These are phyloP conservation scores for Akanthomyces muscarius DNA, from an alignment of 2,329 filamentous ascomycete genomes.

Conservation along the genomic window DNA sequence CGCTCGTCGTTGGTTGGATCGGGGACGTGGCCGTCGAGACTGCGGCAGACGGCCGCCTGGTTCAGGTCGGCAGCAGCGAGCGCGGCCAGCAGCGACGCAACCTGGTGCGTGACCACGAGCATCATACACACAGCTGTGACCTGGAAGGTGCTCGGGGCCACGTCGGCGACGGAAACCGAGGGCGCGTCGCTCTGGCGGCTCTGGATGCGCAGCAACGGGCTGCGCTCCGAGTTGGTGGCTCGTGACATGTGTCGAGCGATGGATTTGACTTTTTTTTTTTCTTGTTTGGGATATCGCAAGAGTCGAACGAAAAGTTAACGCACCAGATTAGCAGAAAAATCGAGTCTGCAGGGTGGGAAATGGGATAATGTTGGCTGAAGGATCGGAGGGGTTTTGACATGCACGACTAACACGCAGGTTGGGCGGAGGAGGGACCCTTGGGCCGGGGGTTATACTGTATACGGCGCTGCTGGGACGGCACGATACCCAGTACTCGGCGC, in stretches of 20 bases:
- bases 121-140: background rate
- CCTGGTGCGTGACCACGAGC: background rate
- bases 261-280: background rate
- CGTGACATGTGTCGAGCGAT: background rate
- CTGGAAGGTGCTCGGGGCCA: background rate
- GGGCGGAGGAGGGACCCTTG: no score
- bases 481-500: no score
- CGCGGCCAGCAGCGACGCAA: background rate
- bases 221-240: slow-evolving; percentile 12
- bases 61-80: background rate
- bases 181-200: slow-evolving; percentile 5
- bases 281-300: background rate
- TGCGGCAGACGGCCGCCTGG: background rate
- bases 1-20: background rate
- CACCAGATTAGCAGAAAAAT: no score
- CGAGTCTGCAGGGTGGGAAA: no score
- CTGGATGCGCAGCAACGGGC: slow-evolving; percentile 10
- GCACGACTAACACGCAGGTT: no score
- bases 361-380: no score
- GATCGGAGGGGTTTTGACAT: no score
- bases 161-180: background rate
- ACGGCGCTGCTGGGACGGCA: no score
- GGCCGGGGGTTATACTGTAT: no score
- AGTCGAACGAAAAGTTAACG: no score
- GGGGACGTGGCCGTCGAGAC: background rate